phyloP scores from a whole-genome alignment of 2,329 filamentous ascomycete genomes.

The Graphiopsis chlorocephala region DNA sequence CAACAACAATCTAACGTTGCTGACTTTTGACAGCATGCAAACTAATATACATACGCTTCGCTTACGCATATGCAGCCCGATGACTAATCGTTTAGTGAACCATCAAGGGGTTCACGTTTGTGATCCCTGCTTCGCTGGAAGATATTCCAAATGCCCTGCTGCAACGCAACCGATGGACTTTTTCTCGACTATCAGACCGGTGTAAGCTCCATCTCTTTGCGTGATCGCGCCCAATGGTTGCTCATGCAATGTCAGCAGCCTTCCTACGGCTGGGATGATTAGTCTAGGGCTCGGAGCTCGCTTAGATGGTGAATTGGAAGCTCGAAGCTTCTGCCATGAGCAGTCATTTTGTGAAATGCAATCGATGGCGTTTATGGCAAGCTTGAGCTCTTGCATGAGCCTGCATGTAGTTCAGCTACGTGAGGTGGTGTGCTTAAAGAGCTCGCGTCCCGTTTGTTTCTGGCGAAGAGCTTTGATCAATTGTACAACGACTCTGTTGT shows the following conservation, averaged over 20 bases:
- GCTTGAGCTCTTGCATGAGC: neutral
- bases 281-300: neutral
- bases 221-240: neutral
- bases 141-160: neutral
- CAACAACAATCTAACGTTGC: neutral
- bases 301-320: neutral
- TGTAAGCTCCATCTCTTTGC: neutral
- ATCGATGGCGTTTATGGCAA: neutral
- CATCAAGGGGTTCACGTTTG: neutral
- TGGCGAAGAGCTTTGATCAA: neutral
- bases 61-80: neutral
- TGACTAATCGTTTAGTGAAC: constrained; percentile 4
- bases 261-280: neutral
- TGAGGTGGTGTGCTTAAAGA: neutral
- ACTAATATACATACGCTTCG: neutral
- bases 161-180: neutral
- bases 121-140: no score
- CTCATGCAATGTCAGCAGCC: neutral
- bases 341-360: neutral
- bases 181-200: neutral
- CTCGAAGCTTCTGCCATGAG: neutral
- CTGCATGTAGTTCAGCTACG: neutral
- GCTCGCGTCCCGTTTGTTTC: neutral
- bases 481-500: neutral
- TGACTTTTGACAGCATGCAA: neutral